phyloP scores from a whole-genome alignment of 768 basidiomycete genomes.

The Leucogyrophana mollusca region DNA sequence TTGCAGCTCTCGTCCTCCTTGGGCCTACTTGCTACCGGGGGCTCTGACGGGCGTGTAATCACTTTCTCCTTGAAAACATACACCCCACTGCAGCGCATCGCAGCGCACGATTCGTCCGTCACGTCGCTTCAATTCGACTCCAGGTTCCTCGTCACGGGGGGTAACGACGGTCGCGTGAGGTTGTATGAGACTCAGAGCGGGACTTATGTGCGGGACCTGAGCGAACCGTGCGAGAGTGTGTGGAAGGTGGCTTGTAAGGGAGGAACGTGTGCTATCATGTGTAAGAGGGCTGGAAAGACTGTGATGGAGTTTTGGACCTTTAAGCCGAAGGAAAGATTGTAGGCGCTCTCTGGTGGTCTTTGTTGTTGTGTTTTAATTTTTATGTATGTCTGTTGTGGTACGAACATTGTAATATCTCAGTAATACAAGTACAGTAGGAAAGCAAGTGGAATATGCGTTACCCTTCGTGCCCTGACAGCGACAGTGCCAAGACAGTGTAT shows the following conservation, averaged over 20 bases:
- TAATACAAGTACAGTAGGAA: too few species aligned
- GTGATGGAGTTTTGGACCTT: constrained; percentile 88
- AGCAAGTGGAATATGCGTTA: too few species aligned
- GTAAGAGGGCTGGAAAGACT: constrained; percentile 77
- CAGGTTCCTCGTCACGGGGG: constrained; percentile 78
- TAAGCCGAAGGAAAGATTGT: constrained; percentile 38
- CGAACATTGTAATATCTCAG: too few species aligned
- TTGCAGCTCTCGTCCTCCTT: constrained; percentile 67
- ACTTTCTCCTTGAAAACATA: constrained; percentile 56
- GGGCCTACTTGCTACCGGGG: constrained; percentile 72
- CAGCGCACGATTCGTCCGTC: constrained; percentile 86
- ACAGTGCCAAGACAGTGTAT: too few species aligned
- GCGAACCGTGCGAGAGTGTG: constrained; percentile 73
- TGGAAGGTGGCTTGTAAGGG: constrained; percentile 83
- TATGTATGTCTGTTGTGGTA: too few species aligned
- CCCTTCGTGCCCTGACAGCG: too few species aligned
- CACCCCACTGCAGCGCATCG: constrained; percentile 58
- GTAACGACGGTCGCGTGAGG: constrained; percentile 82
- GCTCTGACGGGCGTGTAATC: constrained; percentile 85
- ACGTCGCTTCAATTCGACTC: constrained; percentile 87
- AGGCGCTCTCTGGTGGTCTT: too few species aligned
- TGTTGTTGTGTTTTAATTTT: too few species aligned
- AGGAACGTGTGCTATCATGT: constrained; percentile 77
- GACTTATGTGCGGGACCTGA: constrained; percentile 69
- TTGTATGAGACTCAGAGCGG: constrained; percentile 71